These are phyloP conservation scores for Podospora pseudocomata DNA, from an alignment of 495 filamentous ascomycete species.

Conservation along the genomic window DNA sequence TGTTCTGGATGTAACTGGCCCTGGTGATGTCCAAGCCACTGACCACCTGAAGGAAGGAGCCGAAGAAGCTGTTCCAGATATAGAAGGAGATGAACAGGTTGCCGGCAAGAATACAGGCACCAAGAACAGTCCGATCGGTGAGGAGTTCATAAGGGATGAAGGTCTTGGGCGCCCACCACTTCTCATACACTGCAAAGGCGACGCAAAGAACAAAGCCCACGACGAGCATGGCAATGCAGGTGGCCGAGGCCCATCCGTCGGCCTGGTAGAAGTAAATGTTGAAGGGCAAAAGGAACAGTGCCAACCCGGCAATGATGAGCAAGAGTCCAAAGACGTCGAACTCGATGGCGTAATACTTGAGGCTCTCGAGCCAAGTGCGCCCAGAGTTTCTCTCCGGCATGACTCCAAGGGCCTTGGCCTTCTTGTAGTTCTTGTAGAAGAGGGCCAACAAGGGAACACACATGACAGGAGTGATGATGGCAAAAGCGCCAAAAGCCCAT, in stretches of 20 bases:
- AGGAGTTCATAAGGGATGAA: constrained; percentile 62
- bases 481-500: constrained; percentile 62
- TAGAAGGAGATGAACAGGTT: constrained; percentile 61
- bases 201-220: constrained; percentile 49
- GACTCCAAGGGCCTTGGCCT: constrained; percentile 54
- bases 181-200: constrained; percentile 53
- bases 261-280: constrained; percentile 45
- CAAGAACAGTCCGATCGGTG: constrained; percentile 60
- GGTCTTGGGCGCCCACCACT: constrained; percentile 48
- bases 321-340: constrained; percentile 46
- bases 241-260: constrained; percentile 50
- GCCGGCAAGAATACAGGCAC: constrained; percentile 55
- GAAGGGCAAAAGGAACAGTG: constrained; percentile 49
- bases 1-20: constrained; percentile 61
- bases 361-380: constrained; percentile 46
- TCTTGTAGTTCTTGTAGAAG: constrained; percentile 56
- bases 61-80: constrained; percentile 66
- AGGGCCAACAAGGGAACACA: constrained; percentile 52
- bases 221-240: constrained; percentile 53
- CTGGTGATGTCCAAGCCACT: constrained; percentile 53
- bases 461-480: constrained; percentile 55
- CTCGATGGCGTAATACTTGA: constrained; percentile 56
- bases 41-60: constrained; percentile 69
- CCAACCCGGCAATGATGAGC: constrained; percentile 42
- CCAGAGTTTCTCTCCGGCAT: constrained; percentile 43